Conservation (phyloP, 768 basidiomycete species). For the Porpolomopsis calyptriformis region DNA sequence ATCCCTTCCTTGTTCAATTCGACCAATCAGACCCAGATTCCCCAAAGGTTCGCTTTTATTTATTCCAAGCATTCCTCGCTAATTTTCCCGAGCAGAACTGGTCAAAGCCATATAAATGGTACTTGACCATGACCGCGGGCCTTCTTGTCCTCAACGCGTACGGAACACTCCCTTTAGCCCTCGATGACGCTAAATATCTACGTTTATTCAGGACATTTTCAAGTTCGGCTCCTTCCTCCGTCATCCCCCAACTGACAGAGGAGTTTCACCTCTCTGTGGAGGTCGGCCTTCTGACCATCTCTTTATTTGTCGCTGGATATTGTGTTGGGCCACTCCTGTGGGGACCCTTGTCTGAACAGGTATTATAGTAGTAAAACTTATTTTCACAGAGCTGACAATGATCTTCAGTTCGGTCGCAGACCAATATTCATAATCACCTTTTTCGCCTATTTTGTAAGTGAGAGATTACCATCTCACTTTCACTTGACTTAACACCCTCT, state of each 20-base stretch:
- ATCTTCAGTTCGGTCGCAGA: conserved; percentile 47
- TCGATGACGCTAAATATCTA: neutral
- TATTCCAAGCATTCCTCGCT: conserved; percentile 3
- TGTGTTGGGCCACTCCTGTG: conserved; percentile 52
- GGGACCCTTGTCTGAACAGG: conserved; percentile 32
- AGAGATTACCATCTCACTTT: neutral
- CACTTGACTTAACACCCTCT: neutral
- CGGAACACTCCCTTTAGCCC: conserved; percentile 21
- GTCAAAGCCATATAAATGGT: conserved; percentile 37
- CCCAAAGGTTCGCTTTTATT: conserved; percentile 30
- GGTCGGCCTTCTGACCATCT: conserved; percentile 43
- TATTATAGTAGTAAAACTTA: neutral
- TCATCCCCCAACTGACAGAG: conserved; percentile 32
- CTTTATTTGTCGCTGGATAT: conserved; percentile 62
- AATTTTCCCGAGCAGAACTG: conserved; percentile 33
- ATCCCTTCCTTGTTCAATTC: conserved; percentile 27
- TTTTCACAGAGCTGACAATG: conserved; percentile 33
- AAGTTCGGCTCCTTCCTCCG: conserved; percentile 46
- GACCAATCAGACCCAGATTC: conserved; percentile 32
- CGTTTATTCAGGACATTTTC: conserved; percentile 42
- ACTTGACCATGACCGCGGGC: conserved; percentile 37
- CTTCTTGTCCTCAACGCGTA: conserved; percentile 39
- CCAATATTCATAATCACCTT: conserved; percentile 49
- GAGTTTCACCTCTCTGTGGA: conserved; percentile 41
- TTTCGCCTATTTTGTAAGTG: conserved; percentile 40